Base-by-base conservation (phyloP, 163 green algal species). In the Chloroidium sp. region DNA sequence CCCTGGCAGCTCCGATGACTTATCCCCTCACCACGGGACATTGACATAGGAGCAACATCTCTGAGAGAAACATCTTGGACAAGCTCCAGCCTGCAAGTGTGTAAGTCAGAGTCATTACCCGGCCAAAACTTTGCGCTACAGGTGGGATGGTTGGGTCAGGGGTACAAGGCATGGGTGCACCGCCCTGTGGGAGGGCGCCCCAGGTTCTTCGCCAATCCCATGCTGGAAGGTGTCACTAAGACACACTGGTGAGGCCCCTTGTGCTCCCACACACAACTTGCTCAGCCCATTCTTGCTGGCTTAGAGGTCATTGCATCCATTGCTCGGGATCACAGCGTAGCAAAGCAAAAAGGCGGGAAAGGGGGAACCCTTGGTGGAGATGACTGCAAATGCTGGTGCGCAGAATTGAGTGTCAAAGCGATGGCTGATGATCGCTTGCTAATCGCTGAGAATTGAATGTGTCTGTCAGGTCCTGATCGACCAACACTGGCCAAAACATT, bases 81-180 rank as follows among this genome's bases (percentile, higher is more conserved):
- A 36, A 36, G 36, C 36, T 36, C 36, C 36, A 36, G 36, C 36
- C 36, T 36, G 36, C 36, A 36, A 36, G 36, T 36, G 36, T 36
- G 36, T 36, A 36, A 36, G 36, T 36, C 36, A 36, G 36, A 36
- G 36, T 36, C 36, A 36, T 36, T 36, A 36, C 36, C 36, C 36
- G 36, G 36, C 36, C 36, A 36, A 36, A 36, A 36, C 36, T 36
- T 36, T 36, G 36, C 36, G 36, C 36, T 36, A 36, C 76, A 82
- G 81, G 81, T 85, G 74, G 81, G 81, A 59, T 2, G 59, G 3
- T 8, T 85, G 14, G 81, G 81, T 2, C 14, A 10, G 2, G 14
- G 69, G 3, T 87, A 87, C n/a, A 61, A 77, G 1, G 62, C 64
- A 2, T 87, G 83, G 83, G 83, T 87, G 69, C 81, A 87, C 59